Evolutionary conservation across 106 monocot genomes (phyloP).

Genomic region (Gastrodia elata): DNA sequence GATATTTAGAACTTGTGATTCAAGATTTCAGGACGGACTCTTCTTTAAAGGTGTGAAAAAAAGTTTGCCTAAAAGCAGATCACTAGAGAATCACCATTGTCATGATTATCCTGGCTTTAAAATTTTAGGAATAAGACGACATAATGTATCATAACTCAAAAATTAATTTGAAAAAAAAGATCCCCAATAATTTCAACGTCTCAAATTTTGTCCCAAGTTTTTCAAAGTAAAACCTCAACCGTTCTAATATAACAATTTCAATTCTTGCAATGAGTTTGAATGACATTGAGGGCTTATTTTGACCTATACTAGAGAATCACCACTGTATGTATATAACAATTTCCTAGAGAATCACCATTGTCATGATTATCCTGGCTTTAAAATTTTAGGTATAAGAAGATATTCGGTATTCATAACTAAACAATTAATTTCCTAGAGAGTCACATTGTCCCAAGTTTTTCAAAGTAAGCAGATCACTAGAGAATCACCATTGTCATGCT

Average conservation of each 20-base stretch:
- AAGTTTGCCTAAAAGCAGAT: neutral
- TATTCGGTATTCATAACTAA: neutral
- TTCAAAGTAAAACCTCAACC: no score
- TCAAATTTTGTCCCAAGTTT: no score
- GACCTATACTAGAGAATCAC: no score
- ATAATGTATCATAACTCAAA: neutral
- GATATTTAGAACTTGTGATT: neutral
- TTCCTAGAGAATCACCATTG: no score
- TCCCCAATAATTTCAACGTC: no score
- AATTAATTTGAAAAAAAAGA: no score
- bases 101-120: neutral
- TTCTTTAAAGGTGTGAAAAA: neutral
- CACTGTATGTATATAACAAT: no score
- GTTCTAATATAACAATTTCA: no score
- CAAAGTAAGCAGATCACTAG: neutral
- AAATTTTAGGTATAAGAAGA: neutral
- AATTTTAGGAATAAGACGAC: neutral
- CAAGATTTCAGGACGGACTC: neutral
- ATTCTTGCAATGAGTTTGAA: no score
- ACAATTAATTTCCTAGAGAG: no score
- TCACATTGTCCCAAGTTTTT: no score
- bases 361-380: neutral
- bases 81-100: neutral
- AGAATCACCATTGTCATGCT: neutral
- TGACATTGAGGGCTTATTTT: no score